Base-by-base conservation (phyloP, 1,284 basidiomycete species). In the Cryptococcus sp. region DNA sequence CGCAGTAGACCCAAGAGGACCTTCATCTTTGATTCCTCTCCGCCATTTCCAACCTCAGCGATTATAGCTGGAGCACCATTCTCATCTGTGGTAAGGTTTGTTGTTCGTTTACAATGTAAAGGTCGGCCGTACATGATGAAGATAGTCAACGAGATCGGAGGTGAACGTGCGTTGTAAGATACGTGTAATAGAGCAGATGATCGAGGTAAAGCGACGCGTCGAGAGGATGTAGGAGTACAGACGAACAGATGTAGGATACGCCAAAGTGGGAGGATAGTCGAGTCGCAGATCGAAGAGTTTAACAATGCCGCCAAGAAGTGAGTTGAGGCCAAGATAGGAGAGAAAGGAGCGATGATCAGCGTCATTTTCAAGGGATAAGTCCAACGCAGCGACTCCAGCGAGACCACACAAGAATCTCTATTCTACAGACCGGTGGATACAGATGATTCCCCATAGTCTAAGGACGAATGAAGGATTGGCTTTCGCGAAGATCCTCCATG, bases 1-100 rank as follows among this genome's bases (percentile, higher is more conserved):
- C 90, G 91, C 62, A 93, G 83, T 52, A 95, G 82, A 68, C 86
- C 84, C 10, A 93, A 80, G 50, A 95, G 88, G 84, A 92, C 90
- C 82, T 88, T 90, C 62, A 94, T 81, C 81, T 89, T 93, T 47
- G 89, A 86, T 61, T 90, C 88, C 71, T 94, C 90, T 42, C 87
- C 87, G 34, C 83, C 77, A 58, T 87, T 86, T 43, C 81, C 83
- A 33, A 83, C 76, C 65, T 93, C 90, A 49, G 88, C 86, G 3
- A 93, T 80, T 6, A 87, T 84, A 47, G 76, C 71, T 2, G 84
- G 81, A 7, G 71, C 73, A 13, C 74, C 77, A 10, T 60, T 57
- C 49, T 78, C 76, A 59, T 80, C 78, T 23, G 23, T 23, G 34
- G 65, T 64, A 56, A 69, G 23, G 23, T 46, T 67, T 63, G 31